Percentiles rank a stretch among this genome's conserved stretches.
These are phyloP conservation scores for Cystobasidiaceae sp. DNA, from an alignment of 1,284 basidiomycete genomes.

Conservation along the genomic window DNA sequence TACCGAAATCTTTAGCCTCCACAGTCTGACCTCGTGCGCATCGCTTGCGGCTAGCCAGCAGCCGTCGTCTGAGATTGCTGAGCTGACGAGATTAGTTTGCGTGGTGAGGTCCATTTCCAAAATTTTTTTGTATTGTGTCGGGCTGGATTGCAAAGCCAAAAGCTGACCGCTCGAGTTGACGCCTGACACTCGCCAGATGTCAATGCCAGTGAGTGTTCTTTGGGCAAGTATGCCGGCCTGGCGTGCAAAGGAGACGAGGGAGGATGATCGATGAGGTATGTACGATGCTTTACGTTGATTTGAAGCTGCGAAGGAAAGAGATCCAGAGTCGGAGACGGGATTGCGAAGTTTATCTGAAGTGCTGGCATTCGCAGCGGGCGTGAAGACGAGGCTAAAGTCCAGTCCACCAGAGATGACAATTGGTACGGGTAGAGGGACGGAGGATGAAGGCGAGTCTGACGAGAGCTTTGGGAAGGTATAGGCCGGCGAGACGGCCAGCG, in stretches of 20 bases:
- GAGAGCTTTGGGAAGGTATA: conserved; percentile 57
- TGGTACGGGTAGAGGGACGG: conserved; percentile 59
- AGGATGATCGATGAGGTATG: conserved; percentile 35
- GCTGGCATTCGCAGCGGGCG: conserved; percentile 58
- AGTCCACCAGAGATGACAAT: conserved; percentile 87
- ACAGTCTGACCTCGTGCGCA: conserved; percentile 84
- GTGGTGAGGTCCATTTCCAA: conserved; percentile 82
- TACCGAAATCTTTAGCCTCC: conserved; percentile 52
- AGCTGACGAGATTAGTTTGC: conserved; percentile 68
- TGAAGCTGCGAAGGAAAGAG: conserved; percentile 31
- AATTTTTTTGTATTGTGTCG: conserved; percentile 50
- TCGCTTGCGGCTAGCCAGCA: conserved; percentile 84
- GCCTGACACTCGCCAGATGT: background rate
- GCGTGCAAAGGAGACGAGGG: conserved; percentile 7
- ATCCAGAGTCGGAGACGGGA: conserved; percentile 28
- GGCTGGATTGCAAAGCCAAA: conserved; percentile 13
- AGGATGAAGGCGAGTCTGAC: conserved; percentile 35
- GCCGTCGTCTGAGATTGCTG: conserved; percentile 78
- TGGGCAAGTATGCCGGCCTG: conserved; percentile 51
- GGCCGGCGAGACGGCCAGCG: conserved; percentile 84
- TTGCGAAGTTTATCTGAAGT: conserved; percentile 48
- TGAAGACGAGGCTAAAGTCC: conserved; percentile 95
- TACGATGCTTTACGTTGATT: conserved; percentile 39
- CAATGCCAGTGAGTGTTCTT: conserved; percentile 55
- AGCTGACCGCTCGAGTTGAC: background rate